Evolutionary conservation across 2,329 filamentous ascomycete species (phyloP), one percentile per base, ranked within the genome.

Genomic region (Thielaviopsis punctulata): DNA sequence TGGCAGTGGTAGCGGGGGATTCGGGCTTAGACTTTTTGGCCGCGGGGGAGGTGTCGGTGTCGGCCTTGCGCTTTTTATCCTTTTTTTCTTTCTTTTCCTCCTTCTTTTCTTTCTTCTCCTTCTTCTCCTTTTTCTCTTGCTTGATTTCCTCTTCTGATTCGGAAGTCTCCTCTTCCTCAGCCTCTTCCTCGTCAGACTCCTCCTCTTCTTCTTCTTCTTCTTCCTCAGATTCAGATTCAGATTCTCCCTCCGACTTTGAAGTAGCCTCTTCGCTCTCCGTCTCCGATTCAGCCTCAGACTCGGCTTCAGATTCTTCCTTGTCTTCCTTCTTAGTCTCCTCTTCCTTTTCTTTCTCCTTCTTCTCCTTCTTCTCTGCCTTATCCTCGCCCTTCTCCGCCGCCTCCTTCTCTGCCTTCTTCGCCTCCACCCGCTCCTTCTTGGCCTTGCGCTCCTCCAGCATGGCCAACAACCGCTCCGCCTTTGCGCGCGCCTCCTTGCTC

Each of bases 31-130:
- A 15, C 50, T 47, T 47, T 22, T 48, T 45, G 18, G 36, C 21
- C 15, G 21, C 36, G 24, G 39, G 15, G 25, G 44, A 8, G n/a
- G 44, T 9, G 19, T 52, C 43, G 36, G 60, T 52, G 43, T 63
- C 57, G 18, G 55, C 55, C 19, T 57, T 44, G n/a, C 56, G 48
- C 52, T 61, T 61, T 30, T 51, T 60, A 23, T 59, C 57, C 55
- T 62, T 61, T 36, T 62, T 60, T 10, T 57, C 55, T 48, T 60
- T 58, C n/a, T 59, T 57, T 52, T 60, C 59, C 23, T 55, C 57
- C 51, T 2, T 59, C 56, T 15, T 53, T 45, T 58, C 49, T 13
- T 55, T 55, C 56, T 60, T 58, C 18, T 55, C 55, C 52, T 63
- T 61, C 54, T 59, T 59, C 25, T 60, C 58, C 46, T 60, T 56